Evolutionary conservation across 1,284 basidiomycete species (phyloP).

Genomic region (Coniferiporia weirii): DNA sequence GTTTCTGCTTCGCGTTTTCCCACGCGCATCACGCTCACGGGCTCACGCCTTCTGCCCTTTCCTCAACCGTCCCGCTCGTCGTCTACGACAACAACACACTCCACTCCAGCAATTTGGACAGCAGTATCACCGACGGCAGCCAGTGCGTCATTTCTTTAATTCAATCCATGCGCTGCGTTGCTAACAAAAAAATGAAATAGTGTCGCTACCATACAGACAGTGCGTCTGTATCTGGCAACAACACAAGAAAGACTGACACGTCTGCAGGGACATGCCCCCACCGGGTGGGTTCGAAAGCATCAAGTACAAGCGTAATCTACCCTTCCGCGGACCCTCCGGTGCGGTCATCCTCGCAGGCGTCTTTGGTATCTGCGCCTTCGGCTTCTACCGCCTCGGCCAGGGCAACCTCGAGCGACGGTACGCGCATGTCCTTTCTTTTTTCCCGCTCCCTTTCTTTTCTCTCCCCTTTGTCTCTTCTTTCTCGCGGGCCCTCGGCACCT

Average conservation of each 20-base stretch:
- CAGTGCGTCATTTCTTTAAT: background rate
- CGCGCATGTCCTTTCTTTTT: slow-evolving; percentile 29
- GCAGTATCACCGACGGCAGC: background rate
- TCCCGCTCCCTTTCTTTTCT: background rate
- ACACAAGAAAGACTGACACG: too few species aligned
- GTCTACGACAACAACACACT: background rate
- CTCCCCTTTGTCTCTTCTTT: slow-evolving; percentile 1
- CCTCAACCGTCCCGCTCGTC: too few species aligned
- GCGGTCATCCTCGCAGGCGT: slow-evolving; percentile 83
- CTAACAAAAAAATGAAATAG: background rate
- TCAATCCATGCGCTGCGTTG: background rate
- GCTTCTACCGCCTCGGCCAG: slow-evolving; percentile 88
- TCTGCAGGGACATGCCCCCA: slow-evolving; percentile 83
- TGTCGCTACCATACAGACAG: slow-evolving; percentile 27
- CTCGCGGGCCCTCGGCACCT: too few species aligned
- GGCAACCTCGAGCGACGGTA: slow-evolving; percentile 93
- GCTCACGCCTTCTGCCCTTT: background rate
- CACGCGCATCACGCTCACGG: background rate
- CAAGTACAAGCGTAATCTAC: slow-evolving; percentile 96
- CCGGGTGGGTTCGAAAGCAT: slow-evolving; percentile 88
- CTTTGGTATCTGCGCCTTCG: slow-evolving; percentile 81
- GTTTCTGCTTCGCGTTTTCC: background rate
- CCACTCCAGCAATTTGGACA: background rate
- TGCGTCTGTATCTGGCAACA: slow-evolving; percentile 17
- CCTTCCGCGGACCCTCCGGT: slow-evolving; percentile 87